These are phyloP conservation scores for Wickerhamomyces ciferrii DNA, from an alignment of 805 yeast species.

Conservation along the genomic window DNA sequence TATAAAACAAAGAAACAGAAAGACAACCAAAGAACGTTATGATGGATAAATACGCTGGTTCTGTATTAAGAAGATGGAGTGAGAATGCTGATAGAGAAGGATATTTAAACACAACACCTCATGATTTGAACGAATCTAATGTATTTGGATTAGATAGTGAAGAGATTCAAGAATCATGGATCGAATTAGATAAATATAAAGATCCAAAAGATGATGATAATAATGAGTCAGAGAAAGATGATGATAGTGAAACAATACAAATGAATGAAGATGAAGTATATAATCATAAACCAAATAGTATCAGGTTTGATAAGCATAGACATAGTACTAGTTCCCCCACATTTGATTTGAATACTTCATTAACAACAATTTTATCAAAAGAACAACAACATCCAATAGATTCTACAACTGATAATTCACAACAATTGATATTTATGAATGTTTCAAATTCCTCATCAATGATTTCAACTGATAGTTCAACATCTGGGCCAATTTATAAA, in stretches of 20 bases:
- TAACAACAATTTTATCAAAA: conserved; percentile 9
- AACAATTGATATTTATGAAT: not conserved
- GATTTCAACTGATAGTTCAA: not conserved
- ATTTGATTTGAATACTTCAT: conserved; percentile 9
- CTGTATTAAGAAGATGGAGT: not conserved
- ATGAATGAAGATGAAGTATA: not conserved
- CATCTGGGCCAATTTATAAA: too few species aligned
- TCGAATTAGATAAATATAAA: not conserved
- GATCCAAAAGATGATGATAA: not conserved
- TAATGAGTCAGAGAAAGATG: not conserved
- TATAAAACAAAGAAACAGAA: too few species aligned
- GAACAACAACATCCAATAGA: conserved; percentile 2
- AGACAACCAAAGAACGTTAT: too few species aligned
- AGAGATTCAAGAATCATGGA: conserved; percentile 1
- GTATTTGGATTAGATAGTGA: not conserved
- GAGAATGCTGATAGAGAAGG: conserved; percentile 1
- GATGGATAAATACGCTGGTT: not conserved
- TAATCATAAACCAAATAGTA: not conserved
- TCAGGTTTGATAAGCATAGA: not conserved
- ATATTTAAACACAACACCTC: not conserved
- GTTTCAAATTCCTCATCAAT: not conserved
- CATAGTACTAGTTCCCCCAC: not conserved
- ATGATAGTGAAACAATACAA: not conserved
- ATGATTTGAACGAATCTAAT: conserved; percentile 1
- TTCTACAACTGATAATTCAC: not conserved